Base-by-base conservation (phyloP, 352 stramenopile species). In the Phytophthora megakarya region DNA sequence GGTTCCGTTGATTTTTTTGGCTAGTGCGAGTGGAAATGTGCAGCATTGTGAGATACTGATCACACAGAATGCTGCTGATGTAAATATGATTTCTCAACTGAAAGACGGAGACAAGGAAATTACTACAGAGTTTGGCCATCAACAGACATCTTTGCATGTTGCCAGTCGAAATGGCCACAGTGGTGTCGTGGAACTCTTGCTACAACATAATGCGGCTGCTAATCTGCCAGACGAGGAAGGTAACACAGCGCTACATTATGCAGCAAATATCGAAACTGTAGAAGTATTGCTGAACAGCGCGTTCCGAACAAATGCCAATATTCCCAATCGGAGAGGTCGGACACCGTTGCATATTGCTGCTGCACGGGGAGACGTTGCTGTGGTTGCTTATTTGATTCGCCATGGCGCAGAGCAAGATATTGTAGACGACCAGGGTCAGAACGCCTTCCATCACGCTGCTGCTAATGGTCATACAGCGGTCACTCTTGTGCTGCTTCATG, bases 391-490 rank as follows among this genome's bases (percentile, higher is more conserved):
- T 45, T 68, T 95, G 9, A 80, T 93, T 18, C 81, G 73, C 12
- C 74, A 91, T 61, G 78, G 79, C 37, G 84, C 83, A 3, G 74
- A 94, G 30, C 81, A 89, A 56, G 77, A 88, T 39, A 80, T 87
- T 47, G 55, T 94, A 2, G 87, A 95, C 50, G 87, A 95, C 38
- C 83, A 95, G 75, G 87, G 87, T 1, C 87, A 95, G 47, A 93
- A 73, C 10, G 83, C 87, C 5, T 94, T 95, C 55, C 84, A 94
- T 40, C 70, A 92, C 23, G 87, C 87, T 15, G 81, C 87, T 53
- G 85, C 84, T 10, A 89, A 92, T 50, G 87, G 87, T 3, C 83
- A 95, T 49, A 93, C 82, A 18, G 67, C 80, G 0, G 87, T 94
- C 3, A 80, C 81, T 12, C 70, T 93, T 7, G 73, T 93, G 38